Percentiles rank a stretch among this genome's conserved stretches.
Conservation (phyloP, 257 asterid genomes). For the Nicotiana undulata region DNA sequence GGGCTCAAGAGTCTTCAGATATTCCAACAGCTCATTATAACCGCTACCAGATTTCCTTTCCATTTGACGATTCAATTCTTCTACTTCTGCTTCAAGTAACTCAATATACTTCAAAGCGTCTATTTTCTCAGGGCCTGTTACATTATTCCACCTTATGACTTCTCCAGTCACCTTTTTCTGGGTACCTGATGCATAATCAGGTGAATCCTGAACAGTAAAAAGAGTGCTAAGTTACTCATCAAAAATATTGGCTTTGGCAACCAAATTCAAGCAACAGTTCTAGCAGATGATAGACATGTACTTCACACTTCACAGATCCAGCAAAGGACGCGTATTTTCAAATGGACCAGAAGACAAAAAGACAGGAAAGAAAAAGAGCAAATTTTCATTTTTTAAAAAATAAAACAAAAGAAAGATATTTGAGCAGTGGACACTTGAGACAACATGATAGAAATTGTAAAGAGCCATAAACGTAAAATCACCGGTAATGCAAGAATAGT, state of each 20-base stretch:
- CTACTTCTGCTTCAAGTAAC: slow-evolving; percentile 92
- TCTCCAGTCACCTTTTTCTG: slow-evolving; percentile 95
- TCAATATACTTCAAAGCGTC: slow-evolving; percentile 96
- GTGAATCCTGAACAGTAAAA: slow-evolving; percentile 51
- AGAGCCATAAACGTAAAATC: background rate
- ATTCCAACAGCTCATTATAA: slow-evolving; percentile 78
- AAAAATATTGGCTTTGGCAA: background rate
- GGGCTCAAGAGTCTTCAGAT: slow-evolving; percentile 88
- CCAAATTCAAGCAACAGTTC: background rate
- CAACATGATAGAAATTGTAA: background rate
- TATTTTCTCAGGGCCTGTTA: slow-evolving; percentile 80
- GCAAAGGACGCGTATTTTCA: background rate
- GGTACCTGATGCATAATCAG: slow-evolving; percentile 90
- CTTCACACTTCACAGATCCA: background rate
- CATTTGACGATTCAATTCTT: slow-evolving; percentile 84
- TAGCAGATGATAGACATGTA: background rate
- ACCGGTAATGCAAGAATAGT: background rate
- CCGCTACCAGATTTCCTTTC: slow-evolving; percentile 65
- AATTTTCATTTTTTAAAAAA: background rate
- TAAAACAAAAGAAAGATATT: background rate
- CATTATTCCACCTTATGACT: slow-evolving; percentile 88
- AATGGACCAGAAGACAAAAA: background rate
- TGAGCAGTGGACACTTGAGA: background rate
- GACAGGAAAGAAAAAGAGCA: background rate
- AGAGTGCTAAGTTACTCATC: slow-evolving; percentile 11